Evolutionary conservation across 2,329 filamentous ascomycete genomes (phyloP).

Genomic region (Beauveria australis): DNA sequence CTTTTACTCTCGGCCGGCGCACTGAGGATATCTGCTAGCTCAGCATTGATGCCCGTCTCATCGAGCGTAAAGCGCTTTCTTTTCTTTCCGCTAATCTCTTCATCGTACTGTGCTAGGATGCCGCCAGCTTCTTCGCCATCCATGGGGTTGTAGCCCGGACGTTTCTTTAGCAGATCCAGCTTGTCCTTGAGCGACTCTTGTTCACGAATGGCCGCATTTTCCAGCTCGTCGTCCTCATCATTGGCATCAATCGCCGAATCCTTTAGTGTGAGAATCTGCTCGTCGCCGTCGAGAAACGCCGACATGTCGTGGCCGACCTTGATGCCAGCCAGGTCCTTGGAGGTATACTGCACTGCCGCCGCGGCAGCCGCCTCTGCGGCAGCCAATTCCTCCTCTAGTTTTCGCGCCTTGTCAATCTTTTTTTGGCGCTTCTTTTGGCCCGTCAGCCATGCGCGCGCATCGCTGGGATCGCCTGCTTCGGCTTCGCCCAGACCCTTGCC

Average conservation of each 20-base stretch:
- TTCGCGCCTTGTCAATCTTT: conserved; percentile 72
- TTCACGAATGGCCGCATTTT: conserved; percentile 61
- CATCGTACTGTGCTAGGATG: conserved; percentile 87
- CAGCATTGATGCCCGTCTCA: conserved; percentile 60
- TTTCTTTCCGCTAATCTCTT: conserved; percentile 89
- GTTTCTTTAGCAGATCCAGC: conserved; percentile 82
- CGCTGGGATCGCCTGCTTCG: conserved; percentile 56
- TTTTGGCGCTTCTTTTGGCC: conserved; percentile 90
- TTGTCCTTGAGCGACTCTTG: conserved; percentile 66
- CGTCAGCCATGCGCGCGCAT: conserved; percentile 80
- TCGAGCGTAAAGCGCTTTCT: conserved; percentile 81
- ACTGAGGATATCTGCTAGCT: conserved; percentile 49
- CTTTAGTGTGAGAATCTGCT: conserved; percentile 91
- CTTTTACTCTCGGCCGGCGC: conserved; percentile 49
- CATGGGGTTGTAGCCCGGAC: conserved; percentile 79
- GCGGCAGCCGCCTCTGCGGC: conserved; percentile 62
- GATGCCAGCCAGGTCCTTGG: conserved; percentile 79
- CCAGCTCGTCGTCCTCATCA: conserved; percentile 79
- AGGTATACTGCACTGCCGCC: conserved; percentile 63
- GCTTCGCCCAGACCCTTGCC: conserved; percentile 77
- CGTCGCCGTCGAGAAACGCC: conserved; percentile 72
- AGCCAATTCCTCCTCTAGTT: conserved; percentile 65
- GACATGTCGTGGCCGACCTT: conserved; percentile 83
- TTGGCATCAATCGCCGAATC: conserved; percentile 69
- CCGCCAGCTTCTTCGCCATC: conserved; percentile 55